These are phyloP conservation scores for Hippophae gyantsensis DNA, from an alignment of 306 rosid genomes.

Conservation along the genomic window DNA sequence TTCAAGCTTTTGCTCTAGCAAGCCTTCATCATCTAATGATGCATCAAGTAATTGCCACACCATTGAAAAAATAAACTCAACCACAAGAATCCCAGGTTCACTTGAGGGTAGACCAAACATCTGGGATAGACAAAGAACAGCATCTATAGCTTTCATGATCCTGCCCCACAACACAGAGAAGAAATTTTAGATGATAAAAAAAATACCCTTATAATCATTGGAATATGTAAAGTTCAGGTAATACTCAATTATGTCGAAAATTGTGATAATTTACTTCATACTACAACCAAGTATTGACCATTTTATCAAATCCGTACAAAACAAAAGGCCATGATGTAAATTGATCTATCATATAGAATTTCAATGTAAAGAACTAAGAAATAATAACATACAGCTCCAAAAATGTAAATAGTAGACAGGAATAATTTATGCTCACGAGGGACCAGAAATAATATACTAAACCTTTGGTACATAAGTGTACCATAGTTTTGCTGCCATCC, in stretches of 20 bases:
- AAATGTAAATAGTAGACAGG: no score
- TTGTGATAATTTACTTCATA: no score
- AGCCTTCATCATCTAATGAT: slow-evolving; percentile 74
- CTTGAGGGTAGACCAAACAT: slow-evolving; percentile 48
- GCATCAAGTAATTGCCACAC: slow-evolving; percentile 93
- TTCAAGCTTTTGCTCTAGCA: slow-evolving; percentile 62
- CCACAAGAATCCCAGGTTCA: slow-evolving; percentile 83
- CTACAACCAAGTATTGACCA: no score
- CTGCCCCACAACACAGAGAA: slow-evolving; percentile 38
- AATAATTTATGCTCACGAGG: no score
- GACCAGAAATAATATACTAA: no score
- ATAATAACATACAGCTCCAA: no score
- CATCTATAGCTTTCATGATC: slow-evolving; percentile 71
- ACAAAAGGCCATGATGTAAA: neutral
- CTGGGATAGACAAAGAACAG: slow-evolving; percentile 60
- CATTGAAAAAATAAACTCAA: slow-evolving; percentile 67
- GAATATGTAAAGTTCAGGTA: no score
- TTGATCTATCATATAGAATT: neutral
- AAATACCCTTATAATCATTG: neutral
- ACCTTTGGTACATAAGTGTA: no score
- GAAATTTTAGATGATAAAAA: slow-evolving; percentile 17
- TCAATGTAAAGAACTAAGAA: neutral
- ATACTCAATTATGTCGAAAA: neutral
- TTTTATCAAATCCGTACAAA: neutral
- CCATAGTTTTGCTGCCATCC: no score